Percentiles rank a stretch among this genome's conserved stretches.
phyloP scores from a whole-genome alignment of 768 basidiomycete genomes.

The Boletellus ananiceps region DNA sequence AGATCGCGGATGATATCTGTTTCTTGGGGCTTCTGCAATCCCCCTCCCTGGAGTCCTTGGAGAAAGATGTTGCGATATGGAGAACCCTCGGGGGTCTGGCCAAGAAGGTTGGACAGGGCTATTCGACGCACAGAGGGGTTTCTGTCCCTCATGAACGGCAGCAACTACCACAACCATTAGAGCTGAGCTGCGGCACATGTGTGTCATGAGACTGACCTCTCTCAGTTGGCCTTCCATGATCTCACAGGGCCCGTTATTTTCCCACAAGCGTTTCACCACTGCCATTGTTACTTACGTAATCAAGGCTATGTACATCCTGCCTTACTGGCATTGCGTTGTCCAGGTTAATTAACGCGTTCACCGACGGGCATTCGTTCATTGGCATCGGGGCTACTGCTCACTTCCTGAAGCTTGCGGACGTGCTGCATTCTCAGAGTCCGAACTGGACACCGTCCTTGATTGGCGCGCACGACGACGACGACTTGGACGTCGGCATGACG shows the following conservation, averaged over 20 bases:
- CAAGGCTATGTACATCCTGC: not conserved
- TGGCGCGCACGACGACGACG: conserved; percentile 5
- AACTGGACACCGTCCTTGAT: not conserved
- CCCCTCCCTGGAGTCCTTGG: conserved; percentile 50
- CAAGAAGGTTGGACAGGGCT: conserved; percentile 78
- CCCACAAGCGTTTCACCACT: conserved; percentile 15
- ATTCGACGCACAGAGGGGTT: conserved; percentile 87
- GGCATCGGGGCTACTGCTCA: not conserved
- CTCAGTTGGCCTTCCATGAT: conserved; percentile 36
- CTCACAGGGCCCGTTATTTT: conserved; percentile 8
- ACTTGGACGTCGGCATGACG: conserved; percentile 43
- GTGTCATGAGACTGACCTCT: conserved; percentile 31
- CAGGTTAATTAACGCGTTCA: conserved; percentile 21
- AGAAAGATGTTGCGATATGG: conserved; percentile 76
- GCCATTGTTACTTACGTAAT: conserved; percentile 22
- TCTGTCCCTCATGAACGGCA: conserved; percentile 79
- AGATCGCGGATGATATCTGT: conserved; percentile 72
- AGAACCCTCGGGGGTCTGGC: conserved; percentile 70
- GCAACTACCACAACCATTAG: conserved; percentile 48
- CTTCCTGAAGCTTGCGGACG: not conserved
- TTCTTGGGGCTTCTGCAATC: conserved; percentile 56
- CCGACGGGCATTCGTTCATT: conserved; percentile 2
- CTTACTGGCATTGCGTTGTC: not conserved
- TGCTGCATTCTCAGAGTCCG: not conserved
- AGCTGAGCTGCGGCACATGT: not conserved